These are phyloP conservation scores for Lactifluus echinatus DNA, from an alignment of 768 basidiomycete species.

Conservation along the genomic window DNA sequence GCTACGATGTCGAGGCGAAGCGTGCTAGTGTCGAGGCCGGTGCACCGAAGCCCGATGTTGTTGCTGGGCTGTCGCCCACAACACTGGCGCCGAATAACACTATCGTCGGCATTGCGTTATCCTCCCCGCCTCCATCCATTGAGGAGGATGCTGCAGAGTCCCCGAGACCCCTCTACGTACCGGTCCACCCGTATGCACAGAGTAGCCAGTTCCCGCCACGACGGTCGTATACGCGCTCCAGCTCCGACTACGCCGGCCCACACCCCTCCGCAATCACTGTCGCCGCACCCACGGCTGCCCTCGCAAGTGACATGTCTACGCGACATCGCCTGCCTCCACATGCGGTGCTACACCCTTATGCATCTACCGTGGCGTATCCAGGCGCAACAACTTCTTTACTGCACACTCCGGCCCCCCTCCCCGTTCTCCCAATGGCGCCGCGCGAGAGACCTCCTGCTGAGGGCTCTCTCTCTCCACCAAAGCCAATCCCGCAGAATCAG, in stretches of 20 bases:
- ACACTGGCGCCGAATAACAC: slow-evolving; percentile 25
- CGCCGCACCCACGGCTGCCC: slow-evolving; percentile 13
- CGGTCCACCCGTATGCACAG: slow-evolving; percentile 33
- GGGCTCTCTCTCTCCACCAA: not conserved
- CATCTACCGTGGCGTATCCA: not conserved
- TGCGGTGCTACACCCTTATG: slow-evolving; percentile 17
- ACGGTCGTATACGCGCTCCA: slow-evolving; percentile 19
- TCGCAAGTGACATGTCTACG: slow-evolving; percentile 27
- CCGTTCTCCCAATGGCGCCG: not conserved
- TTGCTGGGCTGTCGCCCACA: slow-evolving; percentile 24
- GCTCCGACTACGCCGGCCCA: slow-evolving; percentile 34
- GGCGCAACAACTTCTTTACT: not conserved
- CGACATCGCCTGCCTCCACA: slow-evolving; percentile 32
- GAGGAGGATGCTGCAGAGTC: slow-evolving; percentile 21
- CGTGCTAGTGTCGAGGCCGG: not conserved
- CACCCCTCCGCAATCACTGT: slow-evolving; percentile 29
- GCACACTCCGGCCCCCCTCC: not conserved
- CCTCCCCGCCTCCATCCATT: slow-evolving; percentile 27
- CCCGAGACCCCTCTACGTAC: slow-evolving; percentile 22
- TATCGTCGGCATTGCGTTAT: slow-evolving; percentile 37
- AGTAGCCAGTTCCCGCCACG: slow-evolving; percentile 9
- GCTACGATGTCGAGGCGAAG: slow-evolving; percentile 10
- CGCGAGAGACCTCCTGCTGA: not conserved
- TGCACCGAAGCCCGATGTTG: not conserved
- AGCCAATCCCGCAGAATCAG: not conserved